These are phyloP conservation scores for Talaromyces sp. DNA, from an alignment of 2,329 filamentous ascomycete genomes.

Conservation along the genomic window DNA sequence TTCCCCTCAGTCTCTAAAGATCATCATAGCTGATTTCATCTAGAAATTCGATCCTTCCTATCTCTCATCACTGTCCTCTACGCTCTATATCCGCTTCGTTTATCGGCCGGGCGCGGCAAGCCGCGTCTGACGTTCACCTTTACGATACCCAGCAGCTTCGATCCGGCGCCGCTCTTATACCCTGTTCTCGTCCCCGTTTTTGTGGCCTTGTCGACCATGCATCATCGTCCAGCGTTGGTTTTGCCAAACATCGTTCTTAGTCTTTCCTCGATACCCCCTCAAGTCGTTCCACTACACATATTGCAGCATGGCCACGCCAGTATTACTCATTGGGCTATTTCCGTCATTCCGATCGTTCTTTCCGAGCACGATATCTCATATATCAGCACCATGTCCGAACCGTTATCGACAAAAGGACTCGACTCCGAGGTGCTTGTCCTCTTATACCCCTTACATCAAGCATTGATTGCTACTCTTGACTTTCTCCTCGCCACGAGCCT, in stretches of 20 bases:
- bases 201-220: conserved; percentile 70
- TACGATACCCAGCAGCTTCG: conserved; percentile 72
- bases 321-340: conserved; percentile 73
- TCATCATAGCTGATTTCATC: background rate
- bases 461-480: conserved; percentile 68
- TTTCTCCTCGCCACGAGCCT: conserved; percentile 86
- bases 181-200: conserved; percentile 72
- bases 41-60: conserved; percentile 35
- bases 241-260: conserved; percentile 79
- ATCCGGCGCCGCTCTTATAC: conserved; percentile 88
- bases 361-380: conserved; percentile 40
- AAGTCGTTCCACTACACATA: conserved; percentile 65
- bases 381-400: conserved; percentile 33
- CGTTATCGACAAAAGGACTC: conserved; percentile 37
- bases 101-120: conserved; percentile 36
- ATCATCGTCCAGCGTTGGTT: conserved; percentile 59
- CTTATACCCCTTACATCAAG: conserved; percentile 80
- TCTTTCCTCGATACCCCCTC: conserved; percentile 70
- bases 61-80: conserved; percentile 34
- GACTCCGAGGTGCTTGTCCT: conserved; percentile 59
- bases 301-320: conserved; percentile 56
- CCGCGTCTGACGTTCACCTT: conserved; percentile 46
- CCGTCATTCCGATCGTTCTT: conserved; percentile 64
- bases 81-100: conserved; percentile 56
- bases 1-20: background rate